A percentile compares a stretch with the other conserved stretches of the same genome.
phyloP scores from a whole-genome alignment of 306 rosid genomes.

The Morella rubra region DNA sequence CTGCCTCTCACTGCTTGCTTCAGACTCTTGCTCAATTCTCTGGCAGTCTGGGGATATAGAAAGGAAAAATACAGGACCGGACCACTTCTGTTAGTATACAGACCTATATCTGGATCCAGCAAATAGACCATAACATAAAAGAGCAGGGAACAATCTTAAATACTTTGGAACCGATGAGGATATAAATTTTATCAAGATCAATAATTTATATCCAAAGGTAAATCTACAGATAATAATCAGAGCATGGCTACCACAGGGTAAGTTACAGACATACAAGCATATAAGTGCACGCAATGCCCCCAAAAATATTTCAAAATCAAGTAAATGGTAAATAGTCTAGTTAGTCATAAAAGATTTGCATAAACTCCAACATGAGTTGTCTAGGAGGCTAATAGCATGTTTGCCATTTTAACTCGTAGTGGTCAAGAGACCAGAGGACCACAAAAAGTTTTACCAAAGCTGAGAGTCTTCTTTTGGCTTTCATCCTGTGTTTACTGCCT shows the following conservation, averaged over 20 bases:
- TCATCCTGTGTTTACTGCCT: neutral
- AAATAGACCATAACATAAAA: neutral
- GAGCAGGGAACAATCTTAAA: neutral
- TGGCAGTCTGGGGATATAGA: constrained; percentile 57
- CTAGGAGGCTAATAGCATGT: neutral
- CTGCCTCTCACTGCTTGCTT: constrained; percentile 52
- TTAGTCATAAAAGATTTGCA: neutral
- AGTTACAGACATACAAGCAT: neutral
- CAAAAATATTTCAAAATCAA: neutral
- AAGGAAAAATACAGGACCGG: constrained; percentile 14
- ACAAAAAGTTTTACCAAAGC: neutral
- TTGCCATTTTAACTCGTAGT: neutral
- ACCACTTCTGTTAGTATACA: constrained; percentile 10
- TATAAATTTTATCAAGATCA: neutral
- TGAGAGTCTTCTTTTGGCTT: neutral
- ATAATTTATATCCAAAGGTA: neutral
- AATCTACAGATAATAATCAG: neutral
- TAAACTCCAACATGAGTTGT: neutral
- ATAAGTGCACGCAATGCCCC: neutral
- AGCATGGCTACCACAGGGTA: neutral
- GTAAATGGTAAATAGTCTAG: neutral
- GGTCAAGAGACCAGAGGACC: neutral
- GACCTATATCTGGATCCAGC: neutral
- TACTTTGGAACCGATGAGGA: neutral
- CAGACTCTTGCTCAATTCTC: constrained; percentile 61